A percentile compares a stretch with the other conserved stretches of the same genome.
Evolutionary conservation across 2,329 filamentous ascomycete genomes (phyloP).

Genomic region (Fusarium citri): DNA sequence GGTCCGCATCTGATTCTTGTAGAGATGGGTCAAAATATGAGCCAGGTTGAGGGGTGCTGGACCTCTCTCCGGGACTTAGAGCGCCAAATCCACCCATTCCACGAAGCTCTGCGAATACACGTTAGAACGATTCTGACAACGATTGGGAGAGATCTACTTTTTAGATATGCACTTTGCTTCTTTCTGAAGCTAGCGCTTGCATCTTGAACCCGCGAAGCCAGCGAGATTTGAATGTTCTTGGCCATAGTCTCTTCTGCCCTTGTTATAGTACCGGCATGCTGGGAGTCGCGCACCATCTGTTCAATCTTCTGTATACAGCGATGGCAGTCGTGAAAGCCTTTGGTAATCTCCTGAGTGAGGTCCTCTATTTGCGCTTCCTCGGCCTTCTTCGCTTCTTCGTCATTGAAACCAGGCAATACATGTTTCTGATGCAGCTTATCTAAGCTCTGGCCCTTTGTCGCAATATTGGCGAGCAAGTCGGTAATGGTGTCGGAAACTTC

Average conservation of each 20-base stretch:
- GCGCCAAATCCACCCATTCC: conserved; percentile 72
- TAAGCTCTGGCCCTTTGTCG: conserved; percentile 83
- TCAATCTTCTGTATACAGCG: conserved; percentile 89
- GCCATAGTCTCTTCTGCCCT: conserved; percentile 95
- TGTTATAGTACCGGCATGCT: conserved; percentile 76
- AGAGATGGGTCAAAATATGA: conserved; percentile 86
- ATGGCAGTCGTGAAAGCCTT: conserved; percentile 90
- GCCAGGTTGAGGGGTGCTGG: conserved; percentile 61
- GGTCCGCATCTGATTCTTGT: conserved; percentile 92
- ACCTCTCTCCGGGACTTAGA: conserved; percentile 63
- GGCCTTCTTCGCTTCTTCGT: conserved; percentile 86
- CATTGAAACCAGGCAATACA: conserved; percentile 94
- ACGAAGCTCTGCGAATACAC: conserved; percentile 71
- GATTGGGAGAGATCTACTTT: conserved; percentile 69
- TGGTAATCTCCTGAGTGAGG: conserved; percentile 90
- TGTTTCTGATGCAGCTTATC: conserved; percentile 98
- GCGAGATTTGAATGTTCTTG: conserved; percentile 91
- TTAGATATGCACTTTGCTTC: conserved; percentile 96
- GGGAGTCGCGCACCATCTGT: conserved; percentile 84
- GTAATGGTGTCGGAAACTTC: conserved; percentile 95
- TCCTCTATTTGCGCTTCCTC: conserved; percentile 93
- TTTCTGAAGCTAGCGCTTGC: conserved; percentile 93
- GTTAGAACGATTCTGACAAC: conserved; percentile 5
- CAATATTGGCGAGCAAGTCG: conserved; percentile 82
- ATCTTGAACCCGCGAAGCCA: conserved; percentile 90